These are phyloP conservation scores for Penicillium goetzii DNA, from an alignment of 495 filamentous ascomycete genomes.

Conservation along the genomic window DNA sequence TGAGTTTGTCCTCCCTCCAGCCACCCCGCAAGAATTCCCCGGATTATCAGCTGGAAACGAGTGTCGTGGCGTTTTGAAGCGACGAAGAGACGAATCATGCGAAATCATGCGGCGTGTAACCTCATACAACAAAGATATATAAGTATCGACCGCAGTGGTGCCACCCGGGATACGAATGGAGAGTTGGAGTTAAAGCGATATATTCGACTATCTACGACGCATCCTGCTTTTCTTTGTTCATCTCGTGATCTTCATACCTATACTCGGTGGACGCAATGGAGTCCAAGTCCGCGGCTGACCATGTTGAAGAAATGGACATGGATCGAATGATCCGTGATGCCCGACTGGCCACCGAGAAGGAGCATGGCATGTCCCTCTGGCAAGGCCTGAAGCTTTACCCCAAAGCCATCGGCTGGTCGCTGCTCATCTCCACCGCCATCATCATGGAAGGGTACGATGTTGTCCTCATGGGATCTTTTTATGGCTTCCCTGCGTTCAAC, in stretches of 20 bases:
- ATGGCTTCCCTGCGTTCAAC: not conserved
- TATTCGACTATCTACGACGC: not conserved
- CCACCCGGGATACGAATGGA: not conserved
- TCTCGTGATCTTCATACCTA: not conserved
- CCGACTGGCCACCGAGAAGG: slow-evolving; percentile 18
- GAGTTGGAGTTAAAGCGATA: not conserved
- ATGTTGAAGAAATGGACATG: not conserved
- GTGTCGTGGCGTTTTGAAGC: not conserved
- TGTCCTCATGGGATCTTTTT: slow-evolving; percentile 48
- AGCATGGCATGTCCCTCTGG: slow-evolving; percentile 45
- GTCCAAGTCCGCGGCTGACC: not conserved
- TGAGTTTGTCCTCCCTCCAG: not conserved
- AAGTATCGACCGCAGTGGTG: not conserved
- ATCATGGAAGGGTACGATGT: slow-evolving; percentile 61
- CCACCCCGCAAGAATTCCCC: not conserved
- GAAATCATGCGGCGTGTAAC: not conserved
- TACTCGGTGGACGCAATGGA: not conserved
- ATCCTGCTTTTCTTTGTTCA: not conserved
- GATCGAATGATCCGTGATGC: not conserved
- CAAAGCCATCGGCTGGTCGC: slow-evolving; percentile 55
- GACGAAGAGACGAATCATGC: not conserved
- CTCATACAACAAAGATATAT: not conserved
- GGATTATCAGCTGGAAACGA: not conserved
- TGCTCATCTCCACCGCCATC: slow-evolving; percentile 53
- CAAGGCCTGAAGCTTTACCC: slow-evolving; percentile 53